Conservation (phyloP, 306 rosid genomes). For the Gillenia trifoliata region DNA sequence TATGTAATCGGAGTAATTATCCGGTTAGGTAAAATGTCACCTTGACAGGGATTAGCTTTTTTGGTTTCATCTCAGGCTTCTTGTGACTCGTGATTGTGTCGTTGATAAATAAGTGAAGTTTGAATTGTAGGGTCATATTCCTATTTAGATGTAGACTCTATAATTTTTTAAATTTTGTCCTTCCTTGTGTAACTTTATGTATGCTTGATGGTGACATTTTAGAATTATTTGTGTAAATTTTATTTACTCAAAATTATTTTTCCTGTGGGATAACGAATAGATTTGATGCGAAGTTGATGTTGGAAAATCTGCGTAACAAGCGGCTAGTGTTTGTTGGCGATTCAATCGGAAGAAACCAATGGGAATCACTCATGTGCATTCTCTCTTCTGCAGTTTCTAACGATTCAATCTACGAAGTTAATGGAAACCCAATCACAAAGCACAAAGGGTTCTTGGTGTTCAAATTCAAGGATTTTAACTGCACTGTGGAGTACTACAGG, state of each 20-base stretch:
- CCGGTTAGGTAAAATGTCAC: too few relatives aligned
- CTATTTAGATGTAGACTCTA: too few relatives aligned
- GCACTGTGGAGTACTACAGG: slow-evolving; percentile 79
- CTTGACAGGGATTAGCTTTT: too few relatives aligned
- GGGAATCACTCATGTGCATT: slow-evolving; percentile 91
- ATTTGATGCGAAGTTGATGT: slow-evolving; percentile 66
- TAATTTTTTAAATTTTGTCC: neutral
- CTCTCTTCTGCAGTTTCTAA: slow-evolving; percentile 62
- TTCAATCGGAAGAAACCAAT: slow-evolving; percentile 88
- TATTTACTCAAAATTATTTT: neutral
- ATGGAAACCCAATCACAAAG: slow-evolving; percentile 88
- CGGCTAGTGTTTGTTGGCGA: slow-evolving; percentile 78
- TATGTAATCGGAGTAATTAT: too few relatives aligned
- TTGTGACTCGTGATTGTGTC: too few relatives aligned
- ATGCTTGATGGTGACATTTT: neutral
- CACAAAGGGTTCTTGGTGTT: slow-evolving; percentile 84
- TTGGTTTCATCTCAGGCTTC: too few relatives aligned
- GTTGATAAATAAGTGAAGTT: too few relatives aligned
- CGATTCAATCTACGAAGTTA: slow-evolving; percentile 76
- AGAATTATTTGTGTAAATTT: neutral
- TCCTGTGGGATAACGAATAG: slow-evolving; percentile 23
- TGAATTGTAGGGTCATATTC: too few relatives aligned
- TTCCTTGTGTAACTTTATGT: slow-evolving; percentile 11
- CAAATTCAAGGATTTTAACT: slow-evolving; percentile 67
- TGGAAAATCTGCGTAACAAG: slow-evolving; percentile 64